Conservation (phyloP, 2,329 filamentous ascomycete species). For the Fusarium clavum region DNA sequence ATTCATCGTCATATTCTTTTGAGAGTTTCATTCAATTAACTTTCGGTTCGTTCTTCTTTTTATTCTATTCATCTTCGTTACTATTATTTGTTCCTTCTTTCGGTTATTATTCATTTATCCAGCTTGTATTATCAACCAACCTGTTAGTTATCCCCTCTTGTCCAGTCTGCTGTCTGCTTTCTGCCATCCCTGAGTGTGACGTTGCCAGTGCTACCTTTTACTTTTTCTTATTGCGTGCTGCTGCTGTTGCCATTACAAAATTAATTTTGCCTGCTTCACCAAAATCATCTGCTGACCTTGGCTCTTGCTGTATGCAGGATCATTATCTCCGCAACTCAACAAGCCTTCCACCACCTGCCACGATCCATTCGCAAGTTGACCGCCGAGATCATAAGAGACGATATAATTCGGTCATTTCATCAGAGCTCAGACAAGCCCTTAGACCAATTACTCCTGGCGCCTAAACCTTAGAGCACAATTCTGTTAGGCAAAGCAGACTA, state of each 20-base stretch:
- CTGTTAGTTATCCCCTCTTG: constrained; percentile 20
- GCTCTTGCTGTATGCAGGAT: constrained; percentile 16
- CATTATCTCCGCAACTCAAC: constrained; percentile 11
- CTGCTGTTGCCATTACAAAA: constrained; percentile 11
- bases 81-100: constrained; percentile 2
- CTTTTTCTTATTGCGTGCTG: constrained; percentile 8
- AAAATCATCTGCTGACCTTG: constrained; percentile 19
- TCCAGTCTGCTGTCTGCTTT: constrained; percentile 12
- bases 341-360: constrained; percentile 7
- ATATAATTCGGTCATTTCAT: neutral
- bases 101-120: neutral
- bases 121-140: constrained; percentile 1
- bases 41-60: constrained; percentile 14
- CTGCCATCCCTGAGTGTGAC: constrained; percentile 26
- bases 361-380: constrained; percentile 9
- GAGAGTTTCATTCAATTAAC: constrained; percentile 11
- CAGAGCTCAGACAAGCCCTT: neutral
- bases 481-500: constrained; percentile 21
- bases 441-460: neutral
- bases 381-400: neutral
- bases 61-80: constrained; percentile 4
- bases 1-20: constrained; percentile 35
- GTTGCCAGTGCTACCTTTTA: constrained; percentile 18
- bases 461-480: neutral
- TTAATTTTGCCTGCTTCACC: constrained; percentile 10